Percentiles rank a stretch among this genome's conserved stretches.
Evolutionary conservation across 2,329 filamentous ascomycete species (phyloP).

Genomic region (Arthroderma uncinatum): DNA sequence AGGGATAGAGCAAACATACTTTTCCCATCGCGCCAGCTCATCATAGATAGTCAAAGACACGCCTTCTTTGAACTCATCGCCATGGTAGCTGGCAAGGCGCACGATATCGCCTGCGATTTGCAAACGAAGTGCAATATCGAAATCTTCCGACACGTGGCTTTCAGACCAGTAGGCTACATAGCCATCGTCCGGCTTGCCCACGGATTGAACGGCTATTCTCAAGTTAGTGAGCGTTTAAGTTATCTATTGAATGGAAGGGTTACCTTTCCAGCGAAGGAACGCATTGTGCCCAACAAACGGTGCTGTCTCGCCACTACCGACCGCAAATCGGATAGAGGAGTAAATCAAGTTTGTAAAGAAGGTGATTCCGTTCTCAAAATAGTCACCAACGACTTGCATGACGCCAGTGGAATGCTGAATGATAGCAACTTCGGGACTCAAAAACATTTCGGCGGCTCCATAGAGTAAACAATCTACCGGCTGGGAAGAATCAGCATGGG

Average conservation of each 20-base stretch:
- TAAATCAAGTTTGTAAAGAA: conserved; percentile 74
- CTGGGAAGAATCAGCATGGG: background rate
- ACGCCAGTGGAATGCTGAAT: conserved; percentile 63
- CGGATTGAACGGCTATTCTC: conserved; percentile 45
- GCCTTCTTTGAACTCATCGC: conserved; percentile 63
- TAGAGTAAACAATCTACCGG: conserved; percentile 57
- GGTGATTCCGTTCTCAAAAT: conserved; percentile 65
- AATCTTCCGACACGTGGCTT: conserved; percentile 64
- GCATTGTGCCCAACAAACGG: conserved; percentile 72
- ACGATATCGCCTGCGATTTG: conserved; percentile 58
- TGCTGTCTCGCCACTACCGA: conserved; percentile 59
- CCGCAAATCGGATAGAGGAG: conserved; percentile 58
- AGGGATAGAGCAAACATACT: conserved; percentile 43
- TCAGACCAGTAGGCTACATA: conserved; percentile 65
- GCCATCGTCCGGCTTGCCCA: conserved; percentile 46
- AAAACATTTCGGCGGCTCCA: conserved; percentile 60
- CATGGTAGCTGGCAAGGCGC: conserved; percentile 57
- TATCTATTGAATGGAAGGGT: background rate
- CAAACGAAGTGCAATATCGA: conserved; percentile 62
- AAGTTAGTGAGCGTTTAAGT: background rate
- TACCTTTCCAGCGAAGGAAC: conserved; percentile 52
- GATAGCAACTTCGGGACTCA: conserved; percentile 58
- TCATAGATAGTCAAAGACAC: conserved; percentile 77
- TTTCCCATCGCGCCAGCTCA: conserved; percentile 75
- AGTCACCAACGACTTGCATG: conserved; percentile 62